These are phyloP conservation scores for Ceratobasidium sp. DNA, from an alignment of 1,284 basidiomycete species.

Conservation along the genomic window DNA sequence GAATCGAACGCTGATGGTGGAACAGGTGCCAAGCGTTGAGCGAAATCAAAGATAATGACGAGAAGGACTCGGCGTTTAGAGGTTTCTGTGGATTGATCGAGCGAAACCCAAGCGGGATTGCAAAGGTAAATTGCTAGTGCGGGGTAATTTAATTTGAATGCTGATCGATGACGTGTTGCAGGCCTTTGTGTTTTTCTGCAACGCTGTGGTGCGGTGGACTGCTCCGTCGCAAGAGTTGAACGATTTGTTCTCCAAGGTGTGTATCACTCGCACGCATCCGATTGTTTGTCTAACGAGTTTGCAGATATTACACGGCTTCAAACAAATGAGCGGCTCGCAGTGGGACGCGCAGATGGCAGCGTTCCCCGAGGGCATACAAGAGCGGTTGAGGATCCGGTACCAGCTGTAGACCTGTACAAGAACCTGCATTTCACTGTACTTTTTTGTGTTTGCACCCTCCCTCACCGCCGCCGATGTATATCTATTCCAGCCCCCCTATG, in stretches of 20 bases:
- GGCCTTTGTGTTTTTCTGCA: conserved; percentile 95
- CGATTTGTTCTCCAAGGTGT: conserved; percentile 82
- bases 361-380: conserved; percentile 84
- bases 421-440: conserved; percentile 11
- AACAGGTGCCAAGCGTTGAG: conserved; percentile 87
- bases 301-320: conserved; percentile 85
- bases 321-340: conserved; percentile 81
- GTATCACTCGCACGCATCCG: conserved; percentile 35
- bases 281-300: neutral
- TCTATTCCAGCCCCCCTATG: conserved; percentile 19
- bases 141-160: too few relatives aligned
- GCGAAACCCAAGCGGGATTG: conserved; percentile 90
- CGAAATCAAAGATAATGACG: conserved; percentile 99
- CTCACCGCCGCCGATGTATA: conserved; percentile 24
- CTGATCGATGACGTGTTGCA: too few relatives aligned
- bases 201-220: conserved; percentile 95
- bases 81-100: conserved; percentile 97
- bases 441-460: conserved; percentile 8
- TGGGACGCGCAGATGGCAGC: conserved; percentile 81
- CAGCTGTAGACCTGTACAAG: conserved; percentile 67
- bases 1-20: neutral
- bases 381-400: conserved; percentile 80
- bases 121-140: conserved; percentile 66
- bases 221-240: conserved; percentile 89
- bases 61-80: conserved; percentile 99